A percentile compares a stretch with the other conserved stretches of the same genome.
Evolutionary conservation across 495 filamentous ascomycete species (phyloP).

Genomic region (Cercophora newfieldiana): DNA sequence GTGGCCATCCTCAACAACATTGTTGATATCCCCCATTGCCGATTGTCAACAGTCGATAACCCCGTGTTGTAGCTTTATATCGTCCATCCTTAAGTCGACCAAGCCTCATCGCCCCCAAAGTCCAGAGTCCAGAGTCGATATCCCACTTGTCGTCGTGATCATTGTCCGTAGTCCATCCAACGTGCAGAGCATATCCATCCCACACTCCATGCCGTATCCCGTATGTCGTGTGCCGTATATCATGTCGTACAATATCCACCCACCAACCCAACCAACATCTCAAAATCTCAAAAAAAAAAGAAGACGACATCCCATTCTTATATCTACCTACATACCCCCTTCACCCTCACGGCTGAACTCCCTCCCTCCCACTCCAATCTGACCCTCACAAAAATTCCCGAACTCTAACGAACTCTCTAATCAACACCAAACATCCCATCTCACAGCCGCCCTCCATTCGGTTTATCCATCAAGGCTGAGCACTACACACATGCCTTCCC

Average conservation of each 20-base stretch:
- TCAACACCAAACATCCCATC: background rate
- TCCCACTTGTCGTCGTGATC: background rate
- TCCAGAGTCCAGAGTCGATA: too few relatives aligned
- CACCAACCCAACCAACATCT: background rate
- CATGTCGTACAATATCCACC: background rate
- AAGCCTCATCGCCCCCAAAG: too few relatives aligned
- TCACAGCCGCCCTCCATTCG: background rate
- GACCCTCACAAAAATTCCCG: background rate
- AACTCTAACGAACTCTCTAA: background rate
- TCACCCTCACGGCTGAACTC: background rate
- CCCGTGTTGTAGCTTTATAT: too few relatives aligned
- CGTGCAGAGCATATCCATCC: background rate
- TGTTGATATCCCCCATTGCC: too few relatives aligned
- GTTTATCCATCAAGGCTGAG: background rate
- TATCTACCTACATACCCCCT: background rate
- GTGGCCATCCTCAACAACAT: too few relatives aligned
- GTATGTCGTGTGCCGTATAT: background rate
- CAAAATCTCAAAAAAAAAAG: background rate
- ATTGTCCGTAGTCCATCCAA: background rate
- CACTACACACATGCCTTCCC: background rate
- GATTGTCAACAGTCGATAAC: too few relatives aligned
- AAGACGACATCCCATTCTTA: slow-evolving; percentile 6
- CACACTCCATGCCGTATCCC: background rate
- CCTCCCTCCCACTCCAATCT: background rate
- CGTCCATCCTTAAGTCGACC: too few relatives aligned